Percentiles rank a stretch among this genome's conserved stretches.
These are phyloP conservation scores for Ustilago vetiveriae DNA, from an alignment of 1,284 basidiomycete genomes.

Conservation along the genomic window DNA sequence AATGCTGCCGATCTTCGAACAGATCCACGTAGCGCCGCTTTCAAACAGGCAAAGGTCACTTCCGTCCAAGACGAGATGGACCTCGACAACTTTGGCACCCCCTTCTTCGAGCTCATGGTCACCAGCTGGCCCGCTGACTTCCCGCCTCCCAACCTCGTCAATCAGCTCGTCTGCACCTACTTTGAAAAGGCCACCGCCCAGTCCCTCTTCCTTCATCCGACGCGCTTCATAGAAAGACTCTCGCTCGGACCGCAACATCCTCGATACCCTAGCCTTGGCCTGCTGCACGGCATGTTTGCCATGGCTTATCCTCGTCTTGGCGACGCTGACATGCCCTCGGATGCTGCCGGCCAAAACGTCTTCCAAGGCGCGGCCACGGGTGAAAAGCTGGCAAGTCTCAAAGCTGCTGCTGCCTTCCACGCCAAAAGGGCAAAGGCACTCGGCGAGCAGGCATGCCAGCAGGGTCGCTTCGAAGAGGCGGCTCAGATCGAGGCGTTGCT, in stretches of 20 bases:
- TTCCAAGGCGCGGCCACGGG: constrained; percentile 27
- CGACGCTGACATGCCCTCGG: constrained; percentile 14
- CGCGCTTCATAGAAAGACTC: constrained; percentile 47
- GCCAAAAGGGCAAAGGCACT: constrained; percentile 44
- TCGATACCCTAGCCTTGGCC: constrained; percentile 45
- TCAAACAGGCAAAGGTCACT: constrained; percentile 47
- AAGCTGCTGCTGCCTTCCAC: constrained; percentile 46
- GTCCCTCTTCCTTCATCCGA: constrained; percentile 47
- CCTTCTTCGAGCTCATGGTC: constrained; percentile 50
- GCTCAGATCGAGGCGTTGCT: constrained; percentile 45
- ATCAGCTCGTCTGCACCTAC: constrained; percentile 46
- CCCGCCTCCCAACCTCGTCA: constrained; percentile 51
- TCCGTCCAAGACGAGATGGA: constrained; percentile 43
- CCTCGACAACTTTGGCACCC: constrained; percentile 28
- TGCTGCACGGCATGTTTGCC: constrained; percentile 57
- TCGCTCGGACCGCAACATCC: constrained; percentile 46
- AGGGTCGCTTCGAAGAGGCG: constrained; percentile 44
- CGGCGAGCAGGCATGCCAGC: constrained; percentile 23
- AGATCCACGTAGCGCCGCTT: constrained; percentile 13
- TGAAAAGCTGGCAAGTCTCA: constrained; percentile 35
- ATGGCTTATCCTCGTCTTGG: constrained; percentile 36
- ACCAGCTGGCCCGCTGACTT: constrained; percentile 58
- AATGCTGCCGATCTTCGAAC: constrained; percentile 27
- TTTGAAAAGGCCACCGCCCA: constrained; percentile 40
- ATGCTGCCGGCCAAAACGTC: constrained; percentile 14